Percentiles rank a stretch among this genome's conserved stretches.
phyloP scores from a whole-genome alignment of 345 rosid species.

The Clausena lansium region DNA sequence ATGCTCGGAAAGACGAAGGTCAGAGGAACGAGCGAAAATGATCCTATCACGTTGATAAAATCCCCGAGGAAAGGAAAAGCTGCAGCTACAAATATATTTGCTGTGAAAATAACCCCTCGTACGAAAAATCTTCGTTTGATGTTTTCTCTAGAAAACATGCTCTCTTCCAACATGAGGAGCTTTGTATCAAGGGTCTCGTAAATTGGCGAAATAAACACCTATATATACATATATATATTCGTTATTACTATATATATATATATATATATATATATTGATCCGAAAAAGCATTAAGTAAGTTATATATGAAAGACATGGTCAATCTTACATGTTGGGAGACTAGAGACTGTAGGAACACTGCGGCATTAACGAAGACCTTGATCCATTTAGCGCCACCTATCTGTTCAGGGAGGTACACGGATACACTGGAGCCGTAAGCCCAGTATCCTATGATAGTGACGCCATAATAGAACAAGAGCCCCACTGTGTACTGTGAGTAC shows the following conservation, averaged over 20 bases:
- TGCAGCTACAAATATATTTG: constrained; percentile 27
- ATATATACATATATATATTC: not conserved
- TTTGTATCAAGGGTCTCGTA: constrained; percentile 38
- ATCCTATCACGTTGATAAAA: constrained; percentile 33
- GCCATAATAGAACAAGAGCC: constrained; percentile 25
- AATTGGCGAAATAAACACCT: constrained; percentile 31
- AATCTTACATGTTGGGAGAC: constrained; percentile 30
- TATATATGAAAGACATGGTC: too few species aligned
- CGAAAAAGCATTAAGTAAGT: too few species aligned
- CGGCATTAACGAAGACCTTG: constrained; percentile 23
- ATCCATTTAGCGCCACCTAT: constrained; percentile 27
- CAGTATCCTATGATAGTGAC: constrained; percentile 29
- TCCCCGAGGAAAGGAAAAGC: constrained; percentile 45
- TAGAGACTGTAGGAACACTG: constrained; percentile 28
- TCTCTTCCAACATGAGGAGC: constrained; percentile 23
- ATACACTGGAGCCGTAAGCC: constrained; percentile 36
- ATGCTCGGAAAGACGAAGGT: constrained; percentile 33
- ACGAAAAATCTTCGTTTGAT: constrained; percentile 16
- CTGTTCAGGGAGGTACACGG: constrained; percentile 28
- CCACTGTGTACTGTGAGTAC: constrained; percentile 24
- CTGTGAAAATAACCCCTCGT: constrained; percentile 13
- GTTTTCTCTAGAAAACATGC: constrained; percentile 20
- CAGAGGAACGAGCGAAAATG: constrained; percentile 31
- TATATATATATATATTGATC: too few species aligned
- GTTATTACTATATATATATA: too few species aligned